phyloP scores from a whole-genome alignment of 139 green algal genomes.

The Eudorina sp. region DNA sequence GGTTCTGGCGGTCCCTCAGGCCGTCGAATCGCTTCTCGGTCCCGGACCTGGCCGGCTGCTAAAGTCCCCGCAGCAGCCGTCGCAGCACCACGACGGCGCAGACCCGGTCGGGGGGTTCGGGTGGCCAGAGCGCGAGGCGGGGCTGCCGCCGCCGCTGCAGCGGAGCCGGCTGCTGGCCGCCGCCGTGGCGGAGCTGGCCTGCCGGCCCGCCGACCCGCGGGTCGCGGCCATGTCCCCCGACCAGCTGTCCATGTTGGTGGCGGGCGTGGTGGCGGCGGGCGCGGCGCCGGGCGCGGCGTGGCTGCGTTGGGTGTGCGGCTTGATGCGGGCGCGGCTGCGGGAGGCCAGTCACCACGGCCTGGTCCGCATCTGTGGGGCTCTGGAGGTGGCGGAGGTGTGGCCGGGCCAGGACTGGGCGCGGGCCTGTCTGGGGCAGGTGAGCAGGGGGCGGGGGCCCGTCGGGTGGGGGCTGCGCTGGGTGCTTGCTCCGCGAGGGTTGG shows the following conservation, averaged over 20 bases:
- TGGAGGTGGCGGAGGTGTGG: slow-evolving; percentile 13
- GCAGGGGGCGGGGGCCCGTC: too few species aligned
- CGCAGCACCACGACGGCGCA: too few species aligned
- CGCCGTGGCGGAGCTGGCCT: neutral
- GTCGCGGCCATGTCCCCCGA: slow-evolving; percentile 27
- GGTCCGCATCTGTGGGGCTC: neutral
- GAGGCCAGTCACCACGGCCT: slow-evolving; percentile 27
- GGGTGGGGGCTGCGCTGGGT: too few species aligned
- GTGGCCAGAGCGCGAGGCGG: neutral
- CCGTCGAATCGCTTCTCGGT: neutral
- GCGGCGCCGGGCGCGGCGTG: neutral
- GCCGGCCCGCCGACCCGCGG: slow-evolving; percentile 14
- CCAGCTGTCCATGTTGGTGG: slow-evolving; percentile 42
- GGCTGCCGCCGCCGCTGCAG: slow-evolving; percentile 11
- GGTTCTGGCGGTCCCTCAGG: neutral
- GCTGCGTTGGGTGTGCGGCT: neutral
- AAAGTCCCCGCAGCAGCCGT: too few species aligned
- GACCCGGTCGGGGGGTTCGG: neutral
- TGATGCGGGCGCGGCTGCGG: neutral
- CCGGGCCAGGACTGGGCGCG: neutral
- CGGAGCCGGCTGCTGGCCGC: neutral
- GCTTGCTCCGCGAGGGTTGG: too few species aligned
- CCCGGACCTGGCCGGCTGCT: neutral
- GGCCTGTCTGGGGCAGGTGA: neutral
- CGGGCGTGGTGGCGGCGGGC: slow-evolving; percentile 2